These are phyloP conservation scores for Phylloporus rhodoxanthus DNA, from an alignment of 768 basidiomycete species.

Conservation along the genomic window DNA sequence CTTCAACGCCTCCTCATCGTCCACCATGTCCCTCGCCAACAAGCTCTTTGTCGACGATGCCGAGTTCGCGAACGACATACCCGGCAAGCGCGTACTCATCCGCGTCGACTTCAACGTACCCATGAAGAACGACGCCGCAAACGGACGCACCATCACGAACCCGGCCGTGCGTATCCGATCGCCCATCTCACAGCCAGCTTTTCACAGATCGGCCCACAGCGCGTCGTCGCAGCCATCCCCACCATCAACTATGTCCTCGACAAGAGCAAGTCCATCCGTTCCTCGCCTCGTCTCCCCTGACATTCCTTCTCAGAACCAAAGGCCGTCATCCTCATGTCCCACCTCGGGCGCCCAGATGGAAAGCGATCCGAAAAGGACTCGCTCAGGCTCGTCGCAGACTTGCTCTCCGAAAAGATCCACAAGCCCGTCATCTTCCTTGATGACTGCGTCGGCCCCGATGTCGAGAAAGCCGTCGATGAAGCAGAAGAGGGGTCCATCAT, in stretches of 20 bases:
- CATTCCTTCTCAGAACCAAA: slow-evolving; percentile 53
- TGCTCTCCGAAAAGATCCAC: slow-evolving; percentile 40
- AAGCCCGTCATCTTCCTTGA: slow-evolving; percentile 73
- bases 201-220: slow-evolving; percentile 42
- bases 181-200: neutral
- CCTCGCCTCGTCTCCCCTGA: neutral
- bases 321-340: slow-evolving; percentile 91
- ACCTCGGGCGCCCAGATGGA: slow-evolving; percentile 95
- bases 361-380: slow-evolving; percentile 86
- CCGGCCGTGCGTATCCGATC: slow-evolving; percentile 66
- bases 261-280: slow-evolving; percentile 45
- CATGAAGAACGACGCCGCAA: slow-evolving; percentile 60
- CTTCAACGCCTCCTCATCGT: slow-evolving; percentile 6
- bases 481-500: slow-evolving; percentile 64
- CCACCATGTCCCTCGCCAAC: slow-evolving; percentile 86
- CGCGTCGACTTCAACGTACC: slow-evolving; percentile 97
- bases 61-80: slow-evolving; percentile 47
- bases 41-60: slow-evolving; percentile 92
- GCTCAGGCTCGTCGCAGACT: slow-evolving; percentile 76
- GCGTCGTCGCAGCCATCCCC: slow-evolving; percentile 94
- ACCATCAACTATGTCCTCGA: slow-evolving; percentile 92
- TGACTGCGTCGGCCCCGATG: slow-evolving; percentile 82
- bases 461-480: slow-evolving; percentile 67
- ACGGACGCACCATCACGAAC: slow-evolving; percentile 92
- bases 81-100: slow-evolving; percentile 83